Evolutionary conservation across 2,329 filamentous ascomycete genomes (phyloP).

Genomic region (Talaromyces sp.): DNA sequence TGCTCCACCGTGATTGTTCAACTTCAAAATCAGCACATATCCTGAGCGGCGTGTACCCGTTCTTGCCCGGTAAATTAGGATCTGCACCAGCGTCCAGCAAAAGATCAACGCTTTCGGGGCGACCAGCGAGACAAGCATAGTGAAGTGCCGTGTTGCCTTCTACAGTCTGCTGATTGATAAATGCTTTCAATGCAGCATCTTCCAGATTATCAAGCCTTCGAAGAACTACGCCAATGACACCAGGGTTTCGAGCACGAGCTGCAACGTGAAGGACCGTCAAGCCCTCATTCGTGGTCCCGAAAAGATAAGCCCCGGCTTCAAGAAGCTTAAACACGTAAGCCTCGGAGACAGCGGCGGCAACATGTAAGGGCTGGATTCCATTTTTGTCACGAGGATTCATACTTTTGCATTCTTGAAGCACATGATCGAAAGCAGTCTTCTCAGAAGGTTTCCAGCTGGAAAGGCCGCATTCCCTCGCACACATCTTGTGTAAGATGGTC

Average conservation of each 20-base stretch:
- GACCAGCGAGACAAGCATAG: constrained; percentile 19
- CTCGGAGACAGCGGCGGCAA: constrained; percentile 20
- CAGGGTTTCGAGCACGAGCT: constrained; percentile 18
- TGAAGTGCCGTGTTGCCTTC: constrained; percentile 20
- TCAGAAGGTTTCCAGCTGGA: background rate
- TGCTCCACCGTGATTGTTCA: constrained; percentile 2
- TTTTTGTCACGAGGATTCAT: constrained; percentile 12
- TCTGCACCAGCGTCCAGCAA: constrained; percentile 5
- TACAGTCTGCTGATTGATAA: constrained; percentile 17
- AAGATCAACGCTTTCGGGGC: constrained; percentile 4
- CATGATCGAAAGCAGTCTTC: constrained; percentile 9
- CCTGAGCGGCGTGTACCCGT: constrained; percentile 10
- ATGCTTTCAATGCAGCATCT: background rate
- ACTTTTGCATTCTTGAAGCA: constrained; percentile 19
- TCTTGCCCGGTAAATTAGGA: constrained; percentile 2
- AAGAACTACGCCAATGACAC: constrained; percentile 17
- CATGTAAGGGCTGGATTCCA: constrained; percentile 19
- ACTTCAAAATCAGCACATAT: constrained; percentile 12
- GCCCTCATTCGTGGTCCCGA: constrained; percentile 16
- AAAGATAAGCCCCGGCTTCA: constrained; percentile 18
- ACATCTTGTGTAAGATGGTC: constrained; percentile 9
- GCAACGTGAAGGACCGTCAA: constrained; percentile 21
- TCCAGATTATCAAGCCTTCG: background rate
- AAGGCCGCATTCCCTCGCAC: background rate
- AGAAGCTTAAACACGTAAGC: constrained; percentile 18